Base-by-base conservation (phyloP, 1,284 basidiomycete species). In the Trichosporon sp. region DNA sequence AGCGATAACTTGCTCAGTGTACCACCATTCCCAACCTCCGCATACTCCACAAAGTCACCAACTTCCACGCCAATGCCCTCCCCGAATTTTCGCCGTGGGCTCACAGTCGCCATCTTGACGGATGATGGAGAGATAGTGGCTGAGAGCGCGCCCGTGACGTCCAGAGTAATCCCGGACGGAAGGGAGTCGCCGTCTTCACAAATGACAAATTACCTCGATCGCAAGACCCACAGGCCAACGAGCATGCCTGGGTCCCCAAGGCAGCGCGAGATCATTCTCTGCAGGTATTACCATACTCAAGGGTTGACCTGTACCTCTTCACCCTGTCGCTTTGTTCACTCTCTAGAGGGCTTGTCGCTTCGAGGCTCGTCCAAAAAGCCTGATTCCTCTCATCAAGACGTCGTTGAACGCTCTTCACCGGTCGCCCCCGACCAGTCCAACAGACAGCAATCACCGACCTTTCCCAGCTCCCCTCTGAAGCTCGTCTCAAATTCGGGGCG, bases 291-390 rank as follows among this genome's bases (percentile, higher is more conserved):
- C 66, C 80, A 79, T 66, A 80, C 76, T 6, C 74, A 75, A 9
- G 78, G 78, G 14, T 64, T 77, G 49, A 78, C 73, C 14, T 80
- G 78, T 63, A 81, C 79, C 21, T 79, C 78, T 21, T 73, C 76
- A 37, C 80, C 80, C n/a, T 81, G 78, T 65, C 74, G 79, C 52
- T 80, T 81, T 65, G 76, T 79, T 10, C 79, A 81, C 64, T 69
- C 72, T 34, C 70, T 79, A 44, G 70, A 71, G 1, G 25, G 36
- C 34, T 16, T 54, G 16, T 54, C 27, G 3, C 49, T 54, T 7
- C 49, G 49, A 7, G 49, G 49, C 49, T 54, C 49, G 27, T 29
- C 49, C 19, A 25, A 10, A 16, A 54, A 29, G 25, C 11, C 25
- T 7, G 56, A 4, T 3, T 5, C 29, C 7, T 56, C 33, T 5